Evolutionary conservation across 352 stramenopile genomes (phyloP), one percentile per base, ranked within the genome.

Genomic region (Globisporangium rhizosaccharum): DNA sequence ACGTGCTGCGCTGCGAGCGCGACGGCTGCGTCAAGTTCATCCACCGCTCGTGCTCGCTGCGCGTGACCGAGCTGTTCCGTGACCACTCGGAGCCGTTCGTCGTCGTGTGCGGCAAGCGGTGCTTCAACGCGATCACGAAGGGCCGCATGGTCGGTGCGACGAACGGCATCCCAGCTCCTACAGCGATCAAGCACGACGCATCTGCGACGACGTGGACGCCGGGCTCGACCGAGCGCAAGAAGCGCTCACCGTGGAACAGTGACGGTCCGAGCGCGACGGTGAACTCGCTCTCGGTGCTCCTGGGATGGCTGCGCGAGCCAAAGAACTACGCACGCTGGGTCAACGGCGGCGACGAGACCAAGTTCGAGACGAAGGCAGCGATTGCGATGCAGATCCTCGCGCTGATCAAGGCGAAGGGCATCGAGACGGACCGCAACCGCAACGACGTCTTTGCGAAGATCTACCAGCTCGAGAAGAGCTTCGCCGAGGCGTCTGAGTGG

Each of bases 361-460:
- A 53, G 51, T 58, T 59, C 36, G 51, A 64, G 58, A 64, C 58
- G 23, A 64, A 64, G 20, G 52, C 51, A 1, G 52, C 51, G 33
- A 49, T 64, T 11, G 58, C 58, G 33, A 46, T 44, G 28, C 58
- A 64, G 44, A 64, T 64, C 36, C 51, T 64, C 30, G 30, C 36
- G 23, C 51, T 48, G 20, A 64, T 64, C 44, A 59, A 58, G 58
- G 42, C 44, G 23, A 46, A 39, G 3, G 58, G 58, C 36, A 56
- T 64, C 33, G 44, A 54, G 17, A 64, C 58, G 44, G 58, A 64
- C 45, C 58, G 58, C 44, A 64, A 64, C 51, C 44, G 51, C 42
- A 64, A 64, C 51, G 58, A 64, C 58, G 58, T 64, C 42, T 64
- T 64, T 28, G 58, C 58, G 42, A 64, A 64, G 51, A 64, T 64